Evolutionary conservation across 179 eudicot genomes (phyloP).

Genomic region (Drosera spatulata): DNA sequence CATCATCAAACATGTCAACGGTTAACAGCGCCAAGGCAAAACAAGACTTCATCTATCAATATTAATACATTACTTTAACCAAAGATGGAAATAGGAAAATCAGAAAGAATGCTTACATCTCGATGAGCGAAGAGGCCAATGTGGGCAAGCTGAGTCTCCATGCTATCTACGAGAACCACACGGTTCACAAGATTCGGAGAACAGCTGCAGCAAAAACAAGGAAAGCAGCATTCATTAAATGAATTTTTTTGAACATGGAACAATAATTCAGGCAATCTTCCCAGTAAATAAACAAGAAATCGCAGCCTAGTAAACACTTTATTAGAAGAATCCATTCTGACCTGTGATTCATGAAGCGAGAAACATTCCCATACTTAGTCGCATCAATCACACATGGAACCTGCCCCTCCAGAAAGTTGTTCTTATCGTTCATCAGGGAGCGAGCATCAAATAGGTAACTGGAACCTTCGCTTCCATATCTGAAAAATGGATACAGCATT

Average conservation of each 20-base stretch:
- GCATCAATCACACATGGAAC: constrained; percentile 58
- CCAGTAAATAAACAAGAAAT: not conserved
- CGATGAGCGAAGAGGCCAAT: constrained; percentile 79
- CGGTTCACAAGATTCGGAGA: constrained; percentile 75
- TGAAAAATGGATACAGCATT: constrained; percentile 13
- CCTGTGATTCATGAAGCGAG: constrained; percentile 96
- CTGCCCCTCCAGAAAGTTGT: constrained; percentile 42
- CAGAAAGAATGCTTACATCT: constrained; percentile 54
- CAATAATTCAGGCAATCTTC: too few relatives aligned
- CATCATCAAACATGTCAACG: not conserved
- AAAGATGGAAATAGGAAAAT: not conserved
- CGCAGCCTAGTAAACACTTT: not conserved
- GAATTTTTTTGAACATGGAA: too few relatives aligned
- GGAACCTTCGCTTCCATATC: constrained; percentile 47
- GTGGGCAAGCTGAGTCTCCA: constrained; percentile 73
- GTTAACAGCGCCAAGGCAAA: not conserved
- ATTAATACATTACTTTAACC: too few relatives aligned
- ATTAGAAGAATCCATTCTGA: constrained; percentile 17
- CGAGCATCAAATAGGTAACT: constrained; percentile 54
- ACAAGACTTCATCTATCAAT: too few relatives aligned
- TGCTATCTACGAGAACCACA: constrained; percentile 89
- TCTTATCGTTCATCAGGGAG: constrained; percentile 36
- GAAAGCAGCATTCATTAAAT: constrained; percentile 5
- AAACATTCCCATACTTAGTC: constrained; percentile 70
- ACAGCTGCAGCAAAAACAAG: constrained; percentile 55